Base-by-base conservation (phyloP, 331 rosid species). In the Stylosanthes scabra region DNA sequence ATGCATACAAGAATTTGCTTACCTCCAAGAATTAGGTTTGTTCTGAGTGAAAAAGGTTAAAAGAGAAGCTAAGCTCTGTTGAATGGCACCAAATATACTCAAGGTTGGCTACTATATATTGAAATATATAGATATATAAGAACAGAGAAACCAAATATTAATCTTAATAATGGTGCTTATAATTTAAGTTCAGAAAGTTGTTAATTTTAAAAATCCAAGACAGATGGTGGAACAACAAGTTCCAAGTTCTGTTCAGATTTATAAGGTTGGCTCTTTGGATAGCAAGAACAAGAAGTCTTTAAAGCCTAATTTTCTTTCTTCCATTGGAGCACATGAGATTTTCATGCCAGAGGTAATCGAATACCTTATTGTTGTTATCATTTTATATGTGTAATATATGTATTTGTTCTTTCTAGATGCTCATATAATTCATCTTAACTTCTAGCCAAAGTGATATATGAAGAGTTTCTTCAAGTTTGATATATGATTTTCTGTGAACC, bases 251-350 rank as follows among this genome's bases (percentile, higher is more conserved):
- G 55, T 57, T 64, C 63, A 71, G 45, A 67, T 12, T 20, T 25
- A 44, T 40, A 41, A 79, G 9, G 69, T 27, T 31, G 8, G 5
- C 20, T 42, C 31, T 74, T 42, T 44, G 76, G 28, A 15, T 54
- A 6, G 14, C 20, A 73, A 73, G 31, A 66, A 79, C 20, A 73
- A 73, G 31, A 66, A 79, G 25, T 46, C 47, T 67, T 52, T 46
- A 52, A 29, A 8, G 29, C 37, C 62, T 16, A 68, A 37, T 40
- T 34, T 75, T 68, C 55, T 8, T 58, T 56, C 68, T 52, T 73
- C 59, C 20, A 20, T 61, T 31, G 83, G 83, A 40, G 71, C 55
- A 16, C 67, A 67, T 15, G 83, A 79, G 65, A 8, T 79, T 73
- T 79, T 67, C 71, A 51, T 11, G 9, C 28, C 61, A 12, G 75